These are phyloP conservation scores for Colletotrichum sidae DNA, from an alignment of 2,329 filamentous ascomycete species.

Conservation along the genomic window DNA sequence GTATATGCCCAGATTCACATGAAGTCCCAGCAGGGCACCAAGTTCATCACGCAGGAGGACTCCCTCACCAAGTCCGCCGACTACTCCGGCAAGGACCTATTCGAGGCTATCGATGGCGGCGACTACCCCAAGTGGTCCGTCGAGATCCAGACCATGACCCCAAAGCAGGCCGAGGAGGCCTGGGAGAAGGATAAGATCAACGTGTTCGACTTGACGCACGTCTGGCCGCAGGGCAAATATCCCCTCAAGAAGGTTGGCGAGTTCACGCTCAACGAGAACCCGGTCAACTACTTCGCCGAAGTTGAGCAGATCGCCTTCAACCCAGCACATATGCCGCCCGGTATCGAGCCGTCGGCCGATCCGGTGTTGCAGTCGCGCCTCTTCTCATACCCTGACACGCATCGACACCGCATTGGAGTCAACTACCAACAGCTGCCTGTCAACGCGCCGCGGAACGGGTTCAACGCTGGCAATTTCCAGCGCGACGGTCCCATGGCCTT, in stretches of 20 bases:
- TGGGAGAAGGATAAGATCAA: constrained; percentile 52
- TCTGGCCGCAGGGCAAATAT: constrained; percentile 69
- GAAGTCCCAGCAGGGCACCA: constrained; percentile 58
- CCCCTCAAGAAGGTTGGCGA: constrained; percentile 72
- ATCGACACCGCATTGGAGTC: constrained; percentile 70
- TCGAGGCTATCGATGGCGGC: constrained; percentile 54
- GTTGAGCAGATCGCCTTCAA: constrained; percentile 77
- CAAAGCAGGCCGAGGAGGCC: constrained; percentile 57
- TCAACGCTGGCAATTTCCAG: constrained; percentile 73
- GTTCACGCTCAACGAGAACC: constrained; percentile 73
- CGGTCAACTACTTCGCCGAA: constrained; percentile 75
- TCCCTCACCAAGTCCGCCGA: constrained; percentile 60
- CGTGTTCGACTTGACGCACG: constrained; percentile 68
- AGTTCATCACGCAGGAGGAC: constrained; percentile 55
- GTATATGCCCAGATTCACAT: constrained; percentile 64
- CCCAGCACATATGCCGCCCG: constrained; percentile 72
- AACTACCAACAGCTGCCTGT: constrained; percentile 75
- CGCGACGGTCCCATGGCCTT: constrained; percentile 73
- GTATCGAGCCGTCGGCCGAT: constrained; percentile 71
- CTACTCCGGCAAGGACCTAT: constrained; percentile 51
- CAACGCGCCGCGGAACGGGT: constrained; percentile 65
- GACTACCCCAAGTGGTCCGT: constrained; percentile 63
- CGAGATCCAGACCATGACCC: constrained; percentile 65
- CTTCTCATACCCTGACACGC: constrained; percentile 72
- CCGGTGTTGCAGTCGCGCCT: constrained; percentile 70